These are phyloP conservation scores for Bromus sterilis DNA, from an alignment of 176 grass and related monocot species.

Conservation along the genomic window DNA sequence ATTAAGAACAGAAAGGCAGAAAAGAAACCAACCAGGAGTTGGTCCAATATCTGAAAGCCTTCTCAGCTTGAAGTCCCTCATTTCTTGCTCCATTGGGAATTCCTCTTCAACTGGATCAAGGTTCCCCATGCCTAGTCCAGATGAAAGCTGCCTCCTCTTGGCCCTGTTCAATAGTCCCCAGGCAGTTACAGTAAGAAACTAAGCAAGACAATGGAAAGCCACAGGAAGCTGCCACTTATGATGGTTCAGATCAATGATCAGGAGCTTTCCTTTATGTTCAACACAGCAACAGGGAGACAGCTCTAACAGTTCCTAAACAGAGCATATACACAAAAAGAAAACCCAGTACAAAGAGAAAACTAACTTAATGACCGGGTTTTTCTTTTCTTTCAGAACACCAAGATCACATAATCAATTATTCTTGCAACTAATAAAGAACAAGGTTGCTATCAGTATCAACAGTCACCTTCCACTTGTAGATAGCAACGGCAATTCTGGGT, in stretches of 20 bases:
- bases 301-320: not conserved
- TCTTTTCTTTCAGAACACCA: not conserved
- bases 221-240: not conserved
- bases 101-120: constrained; percentile 91
- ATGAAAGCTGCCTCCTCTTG: constrained; percentile 72
- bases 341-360: not conserved
- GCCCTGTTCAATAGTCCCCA: constrained; percentile 32
- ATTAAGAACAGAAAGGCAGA: not conserved
- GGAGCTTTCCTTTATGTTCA: not conserved
- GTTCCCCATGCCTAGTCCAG: constrained; percentile 45
- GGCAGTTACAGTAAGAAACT: constrained; percentile 1
- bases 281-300: not conserved
- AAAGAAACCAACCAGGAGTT: constrained; percentile 35
- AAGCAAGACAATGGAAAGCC: not conserved
- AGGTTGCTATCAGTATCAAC: constrained; percentile 4
- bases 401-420: constrained; percentile 7
- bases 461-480: constrained; percentile 55
- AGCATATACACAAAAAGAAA: not conserved
- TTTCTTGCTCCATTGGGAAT: constrained; percentile 41
- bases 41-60: constrained; percentile 45
- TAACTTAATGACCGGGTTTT: not conserved
- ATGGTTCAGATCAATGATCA: not conserved
- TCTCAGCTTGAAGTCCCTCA: constrained; percentile 60
- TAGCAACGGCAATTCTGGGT: constrained; percentile 46
- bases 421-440: not conserved